A percentile compares a stretch with the other conserved stretches of the same genome.
Evolutionary conservation across 345 rosid species (phyloP).

Genomic region (Angophora floribunda): DNA sequence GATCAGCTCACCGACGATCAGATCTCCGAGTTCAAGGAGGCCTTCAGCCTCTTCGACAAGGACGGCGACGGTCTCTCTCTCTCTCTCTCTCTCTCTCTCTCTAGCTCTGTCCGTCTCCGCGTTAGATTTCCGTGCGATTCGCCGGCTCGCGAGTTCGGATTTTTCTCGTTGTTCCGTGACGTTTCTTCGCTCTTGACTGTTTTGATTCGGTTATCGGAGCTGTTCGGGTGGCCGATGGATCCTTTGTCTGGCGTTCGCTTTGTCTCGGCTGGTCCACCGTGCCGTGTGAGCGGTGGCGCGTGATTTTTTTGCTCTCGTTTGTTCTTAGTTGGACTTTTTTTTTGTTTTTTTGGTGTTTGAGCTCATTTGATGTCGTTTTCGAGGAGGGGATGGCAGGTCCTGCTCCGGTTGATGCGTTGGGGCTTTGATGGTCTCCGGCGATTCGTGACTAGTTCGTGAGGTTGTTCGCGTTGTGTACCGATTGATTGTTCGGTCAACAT

Average conservation of each 20-base stretch:
- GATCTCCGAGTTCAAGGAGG: constrained; percentile 36
- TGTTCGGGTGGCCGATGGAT: not conserved
- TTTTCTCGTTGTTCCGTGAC: not conserved
- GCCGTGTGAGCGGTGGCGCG: not conserved
- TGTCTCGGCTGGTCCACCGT: not conserved
- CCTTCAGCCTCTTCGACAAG: constrained; percentile 34
- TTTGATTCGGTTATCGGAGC: not conserved
- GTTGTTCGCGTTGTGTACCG: not conserved
- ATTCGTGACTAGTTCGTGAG: not conserved
- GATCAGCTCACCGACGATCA: constrained; percentile 28
- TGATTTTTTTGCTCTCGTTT: not conserved
- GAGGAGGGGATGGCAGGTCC: not conserved
- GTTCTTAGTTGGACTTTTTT: not conserved
- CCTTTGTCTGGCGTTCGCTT: not conserved
- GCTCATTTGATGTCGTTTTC: not conserved
- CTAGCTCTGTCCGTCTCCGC: not conserved
- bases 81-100: not conserved
- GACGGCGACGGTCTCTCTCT: constrained; percentile 25
- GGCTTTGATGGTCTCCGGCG: not conserved
- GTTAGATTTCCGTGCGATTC: not conserved
- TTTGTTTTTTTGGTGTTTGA: not conserved
- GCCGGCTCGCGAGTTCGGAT: not conserved
- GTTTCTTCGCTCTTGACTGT: not conserved
- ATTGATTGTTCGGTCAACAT: not conserved
- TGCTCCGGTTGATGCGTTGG: not conserved